Evolutionary conservation across 2,329 filamentous ascomycete species (phyloP).

Genomic region (Pyrenophora seminiperda): DNA sequence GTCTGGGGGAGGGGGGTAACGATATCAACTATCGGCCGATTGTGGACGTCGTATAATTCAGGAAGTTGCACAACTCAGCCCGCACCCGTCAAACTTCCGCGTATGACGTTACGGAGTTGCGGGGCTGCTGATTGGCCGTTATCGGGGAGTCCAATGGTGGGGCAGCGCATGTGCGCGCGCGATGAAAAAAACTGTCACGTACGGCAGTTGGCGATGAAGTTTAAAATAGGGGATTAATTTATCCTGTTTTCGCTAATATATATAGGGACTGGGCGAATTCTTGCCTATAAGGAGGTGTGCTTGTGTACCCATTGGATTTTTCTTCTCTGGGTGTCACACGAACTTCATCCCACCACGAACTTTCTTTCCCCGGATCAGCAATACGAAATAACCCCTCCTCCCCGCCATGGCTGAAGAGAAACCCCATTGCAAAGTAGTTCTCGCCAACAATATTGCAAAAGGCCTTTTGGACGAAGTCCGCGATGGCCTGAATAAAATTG

Average conservation of each 20-base stretch:
- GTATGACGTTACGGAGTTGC: conserved; percentile 25
- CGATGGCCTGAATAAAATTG: conserved; percentile 72
- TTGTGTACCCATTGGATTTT: background rate
- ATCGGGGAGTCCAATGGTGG: conserved; percentile 20
- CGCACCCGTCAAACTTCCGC: conserved; percentile 9
- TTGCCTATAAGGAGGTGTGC: background rate
- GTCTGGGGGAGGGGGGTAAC: conserved; percentile 4
- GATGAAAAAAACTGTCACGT: conserved; percentile 16
- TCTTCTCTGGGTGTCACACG: background rate
- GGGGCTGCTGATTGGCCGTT: conserved; percentile 27
- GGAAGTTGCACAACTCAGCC: conserved; percentile 8
- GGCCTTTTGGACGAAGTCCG: conserved; percentile 77
- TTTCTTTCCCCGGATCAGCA: conserved; percentile 4
- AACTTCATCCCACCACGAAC: background rate
- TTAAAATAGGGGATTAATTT: background rate
- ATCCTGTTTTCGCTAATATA: background rate
- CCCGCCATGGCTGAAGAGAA: conserved; percentile 47
- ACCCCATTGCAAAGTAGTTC: conserved; percentile 83
- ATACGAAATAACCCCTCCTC: conserved; percentile 15
- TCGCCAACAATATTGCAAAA: conserved; percentile 86
- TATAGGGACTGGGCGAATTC: background rate
- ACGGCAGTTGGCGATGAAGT: conserved; percentile 6
- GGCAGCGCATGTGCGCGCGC: conserved; percentile 10
- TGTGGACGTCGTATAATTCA: conserved; percentile 10
- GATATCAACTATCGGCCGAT: background rate